A percentile compares a stretch with the other conserved stretches of the same genome.
These are phyloP conservation scores for Cotoneaster glaucophyllus DNA, from an alignment of 306 rosid genomes.

Conservation along the genomic window DNA sequence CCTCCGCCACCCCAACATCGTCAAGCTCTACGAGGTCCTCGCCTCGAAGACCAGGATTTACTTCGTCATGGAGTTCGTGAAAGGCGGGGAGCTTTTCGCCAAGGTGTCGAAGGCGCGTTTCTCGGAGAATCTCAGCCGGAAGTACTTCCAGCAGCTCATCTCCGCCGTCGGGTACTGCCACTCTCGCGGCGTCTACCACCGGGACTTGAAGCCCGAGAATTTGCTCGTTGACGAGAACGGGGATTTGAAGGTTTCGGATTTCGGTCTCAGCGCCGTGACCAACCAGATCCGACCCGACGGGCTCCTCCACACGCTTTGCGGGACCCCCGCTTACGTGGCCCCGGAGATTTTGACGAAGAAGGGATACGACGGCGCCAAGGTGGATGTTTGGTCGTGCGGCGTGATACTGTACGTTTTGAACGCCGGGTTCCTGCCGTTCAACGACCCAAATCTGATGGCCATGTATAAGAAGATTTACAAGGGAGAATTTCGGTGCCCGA, in stretches of 20 bases:
- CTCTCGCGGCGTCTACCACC: slow-evolving; percentile 60
- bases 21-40: slow-evolving; percentile 57
- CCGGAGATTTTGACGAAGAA: slow-evolving; percentile 68
- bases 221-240: slow-evolving; percentile 50
- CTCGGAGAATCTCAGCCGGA: slow-evolving; percentile 43
- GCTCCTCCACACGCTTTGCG: slow-evolving; percentile 63
- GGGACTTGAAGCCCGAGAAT: slow-evolving; percentile 69
- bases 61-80: slow-evolving; percentile 55
- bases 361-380: slow-evolving; percentile 70
- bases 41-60: slow-evolving; percentile 64
- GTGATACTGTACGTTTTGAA: slow-evolving; percentile 48
- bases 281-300: slow-evolving; percentile 57
- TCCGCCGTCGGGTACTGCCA: slow-evolving; percentile 75
- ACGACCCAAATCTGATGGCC: slow-evolving; percentile 62
- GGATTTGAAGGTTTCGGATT: slow-evolving; percentile 55
- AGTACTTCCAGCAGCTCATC: slow-evolving; percentile 50
- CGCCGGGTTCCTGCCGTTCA: slow-evolving; percentile 71
- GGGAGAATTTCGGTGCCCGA: slow-evolving; percentile 63
- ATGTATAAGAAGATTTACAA: slow-evolving; percentile 68
- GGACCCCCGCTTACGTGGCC: slow-evolving; percentile 84
- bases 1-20: slow-evolving; percentile 55
- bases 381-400: slow-evolving; percentile 74
- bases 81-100: slow-evolving; percentile 63
- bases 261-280: slow-evolving; percentile 58
- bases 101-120: slow-evolving; percentile 44